A percentile compares a stretch with the other conserved stretches of the same genome.
Conservation (phyloP, 805 yeast species). For the Candida dajiaensis region DNA sequence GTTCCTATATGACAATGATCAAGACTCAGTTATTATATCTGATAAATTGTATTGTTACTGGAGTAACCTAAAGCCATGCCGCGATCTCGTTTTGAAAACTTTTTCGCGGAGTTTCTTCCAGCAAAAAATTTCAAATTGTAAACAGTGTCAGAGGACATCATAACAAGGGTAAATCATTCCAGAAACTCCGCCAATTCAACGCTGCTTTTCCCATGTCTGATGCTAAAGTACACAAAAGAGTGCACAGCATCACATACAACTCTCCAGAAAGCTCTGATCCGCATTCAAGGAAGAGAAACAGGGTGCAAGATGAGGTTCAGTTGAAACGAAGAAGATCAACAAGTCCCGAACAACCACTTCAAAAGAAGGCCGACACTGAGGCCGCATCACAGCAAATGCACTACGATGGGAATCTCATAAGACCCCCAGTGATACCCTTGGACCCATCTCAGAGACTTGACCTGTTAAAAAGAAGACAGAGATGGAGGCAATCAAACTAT, state of each 20-base stretch:
- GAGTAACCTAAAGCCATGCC: not conserved
- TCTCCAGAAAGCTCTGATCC: not conserved
- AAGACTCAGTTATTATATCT: too few relatives aligned
- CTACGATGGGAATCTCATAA: constrained; percentile 10
- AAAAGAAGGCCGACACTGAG: not conserved
- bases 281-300: not conserved
- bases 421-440: constrained; percentile 27
- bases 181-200: not conserved
- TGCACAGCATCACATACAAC: not conserved
- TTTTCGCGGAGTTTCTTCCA: not conserved
- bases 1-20: too few relatives aligned
- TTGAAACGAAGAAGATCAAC: constrained; percentile 3
- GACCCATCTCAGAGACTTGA: constrained; percentile 23
- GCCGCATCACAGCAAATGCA: not conserved
- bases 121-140: not conserved
- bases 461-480: constrained; percentile 21
- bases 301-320: not conserved
- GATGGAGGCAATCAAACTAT: constrained; percentile 22
- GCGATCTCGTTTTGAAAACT: not conserved
- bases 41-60: too few relatives aligned
- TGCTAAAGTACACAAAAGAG: not conserved
- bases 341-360: constrained; percentile 1
- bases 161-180: not conserved
- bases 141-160: not conserved
- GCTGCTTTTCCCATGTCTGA: not conserved